Evolutionary conservation across 2,329 filamentous ascomycete species (phyloP), one percentile per base, ranked within the genome.

Genomic region (Drechslerella coelobrocha): DNA sequence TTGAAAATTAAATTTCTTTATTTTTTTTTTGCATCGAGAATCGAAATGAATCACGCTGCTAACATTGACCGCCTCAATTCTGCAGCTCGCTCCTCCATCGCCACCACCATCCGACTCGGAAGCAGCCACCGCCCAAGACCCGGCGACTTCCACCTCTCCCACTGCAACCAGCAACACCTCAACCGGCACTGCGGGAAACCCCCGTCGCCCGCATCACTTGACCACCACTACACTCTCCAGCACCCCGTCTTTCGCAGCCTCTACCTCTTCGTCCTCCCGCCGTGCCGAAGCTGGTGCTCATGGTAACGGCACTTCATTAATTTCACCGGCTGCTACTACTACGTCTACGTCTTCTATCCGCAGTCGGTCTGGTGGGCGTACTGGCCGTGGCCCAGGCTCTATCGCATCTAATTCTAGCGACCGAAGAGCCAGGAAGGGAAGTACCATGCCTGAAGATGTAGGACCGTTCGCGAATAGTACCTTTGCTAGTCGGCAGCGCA

Each of bases 311-410:
- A 69, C 26, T 34, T 69, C 65, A 27, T 31, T 69, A 57, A 51
- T 69, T 23, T 69, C 65, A 3, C 65, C 65, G 17, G 65, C 65
- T 14, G 65, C 65, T 9, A 69, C 65, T 23, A 69, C 57, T 2
- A 62, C 65, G 19, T 69, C 65, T 24, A 62, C 65, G 21, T 69
- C 65, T 17, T 69, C 65, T 3, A 41, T 69, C 26, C 65, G 65
- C n/a, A 69, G 65, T 27, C 65, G 47, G 19, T 69, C 65, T 12
- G 65, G 65, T 29, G 65, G 52, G 21, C 47, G 57, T 29, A 51
- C 47, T 26, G 53, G 53, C 6, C 29, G 29, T 17, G 59, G 66
- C 3, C 26, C 59, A 24, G 47, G 66, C n/a, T 62, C 66, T 4
- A 53, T 63, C 21, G 60, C 59, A 19, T 61, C 59, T 26, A 29